A percentile compares a stretch with the other conserved stretches of the same genome.
These are phyloP conservation scores for Physaria fendleri DNA, from an alignment of 345 rosid genomes.

Conservation along the genomic window DNA sequence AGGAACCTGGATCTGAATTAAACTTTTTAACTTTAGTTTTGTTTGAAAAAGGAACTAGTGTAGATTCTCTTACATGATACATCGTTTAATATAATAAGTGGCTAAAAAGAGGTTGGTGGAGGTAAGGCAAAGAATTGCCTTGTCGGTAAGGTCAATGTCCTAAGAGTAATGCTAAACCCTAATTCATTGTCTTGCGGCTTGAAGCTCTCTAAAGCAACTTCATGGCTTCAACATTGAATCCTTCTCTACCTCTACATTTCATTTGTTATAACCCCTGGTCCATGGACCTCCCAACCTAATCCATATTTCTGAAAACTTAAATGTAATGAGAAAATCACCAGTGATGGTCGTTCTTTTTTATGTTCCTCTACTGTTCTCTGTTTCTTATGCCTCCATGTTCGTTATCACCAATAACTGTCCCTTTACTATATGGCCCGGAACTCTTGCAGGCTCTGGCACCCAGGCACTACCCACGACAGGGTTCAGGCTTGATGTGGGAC, in stretches of 20 bases:
- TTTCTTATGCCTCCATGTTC: conserved; percentile 44
- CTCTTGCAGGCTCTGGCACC: conserved; percentile 73
- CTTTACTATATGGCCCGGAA: conserved; percentile 79
- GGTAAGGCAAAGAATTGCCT: conserved; percentile 65
- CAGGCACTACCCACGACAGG: conserved; percentile 67
- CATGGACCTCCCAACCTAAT: conserved; percentile 26
- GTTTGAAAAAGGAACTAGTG: background rate
- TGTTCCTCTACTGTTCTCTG: conserved; percentile 29
- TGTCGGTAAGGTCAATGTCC: conserved; percentile 35
- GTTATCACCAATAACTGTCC: conserved; percentile 66
- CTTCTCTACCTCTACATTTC: background rate
- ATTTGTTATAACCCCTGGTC: conserved; percentile 21
- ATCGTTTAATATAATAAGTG: conserved; percentile 1
- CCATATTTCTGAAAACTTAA: conserved; percentile 7
- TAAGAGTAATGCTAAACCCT: conserved; percentile 53
- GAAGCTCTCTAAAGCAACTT: conserved; percentile 41
- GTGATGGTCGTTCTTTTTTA: conserved; percentile 31
- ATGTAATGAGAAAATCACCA: conserved; percentile 13
- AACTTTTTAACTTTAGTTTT: background rate
- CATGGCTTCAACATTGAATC: conserved; percentile 33
- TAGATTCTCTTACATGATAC: conserved; percentile 7
- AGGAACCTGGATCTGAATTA: conserved; percentile 7
- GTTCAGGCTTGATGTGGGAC: conserved; percentile 57
- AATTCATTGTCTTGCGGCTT: conserved; percentile 43
- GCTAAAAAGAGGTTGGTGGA: conserved; percentile 16